phyloP scores from a whole-genome alignment of 495 filamentous ascomycete genomes.

The Astrothelium subdiscretum region DNA sequence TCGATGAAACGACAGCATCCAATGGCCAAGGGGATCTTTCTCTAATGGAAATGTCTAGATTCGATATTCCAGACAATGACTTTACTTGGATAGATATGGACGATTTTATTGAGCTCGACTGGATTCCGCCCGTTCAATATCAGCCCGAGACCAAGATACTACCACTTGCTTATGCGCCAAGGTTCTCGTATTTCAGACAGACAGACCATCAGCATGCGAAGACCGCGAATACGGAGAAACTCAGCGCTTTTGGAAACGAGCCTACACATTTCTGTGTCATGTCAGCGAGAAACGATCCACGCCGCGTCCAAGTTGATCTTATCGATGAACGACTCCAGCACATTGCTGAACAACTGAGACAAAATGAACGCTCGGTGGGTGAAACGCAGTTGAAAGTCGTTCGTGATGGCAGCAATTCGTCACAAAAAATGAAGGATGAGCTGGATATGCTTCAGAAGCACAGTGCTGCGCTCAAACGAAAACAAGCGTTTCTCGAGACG shows the following conservation, averaged over 20 bases:
- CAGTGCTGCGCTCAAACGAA: slow-evolving; percentile 54
- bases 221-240: slow-evolving; percentile 54
- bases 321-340: slow-evolving; percentile 69
- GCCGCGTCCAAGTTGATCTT: slow-evolving; percentile 75
- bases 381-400: slow-evolving; percentile 34
- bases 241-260: slow-evolving; percentile 82
- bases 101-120: slow-evolving; percentile 95
- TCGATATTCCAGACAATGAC: slow-evolving; percentile 90
- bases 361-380: slow-evolving; percentile 43
- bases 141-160: slow-evolving; percentile 90
- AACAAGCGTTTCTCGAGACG: slow-evolving; percentile 62
- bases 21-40: slow-evolving; percentile 41
- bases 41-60: slow-evolving; percentile 63
- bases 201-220: slow-evolving; percentile 75
- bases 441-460: slow-evolving; percentile 61
- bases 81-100: slow-evolving; percentile 97
- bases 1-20: slow-evolving; percentile 43
- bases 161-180: slow-evolving; percentile 79
- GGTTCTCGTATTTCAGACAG: slow-evolving; percentile 93
- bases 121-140: slow-evolving; percentile 81
- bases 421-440: slow-evolving; percentile 43
- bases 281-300: slow-evolving; percentile 82
- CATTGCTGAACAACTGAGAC: slow-evolving; percentile 61
- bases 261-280: slow-evolving; percentile 90
- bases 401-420: slow-evolving; percentile 36